These are phyloP conservation scores for Exophiala mesophila DNA, from an alignment of 2,329 filamentous ascomycete species.

Conservation along the genomic window DNA sequence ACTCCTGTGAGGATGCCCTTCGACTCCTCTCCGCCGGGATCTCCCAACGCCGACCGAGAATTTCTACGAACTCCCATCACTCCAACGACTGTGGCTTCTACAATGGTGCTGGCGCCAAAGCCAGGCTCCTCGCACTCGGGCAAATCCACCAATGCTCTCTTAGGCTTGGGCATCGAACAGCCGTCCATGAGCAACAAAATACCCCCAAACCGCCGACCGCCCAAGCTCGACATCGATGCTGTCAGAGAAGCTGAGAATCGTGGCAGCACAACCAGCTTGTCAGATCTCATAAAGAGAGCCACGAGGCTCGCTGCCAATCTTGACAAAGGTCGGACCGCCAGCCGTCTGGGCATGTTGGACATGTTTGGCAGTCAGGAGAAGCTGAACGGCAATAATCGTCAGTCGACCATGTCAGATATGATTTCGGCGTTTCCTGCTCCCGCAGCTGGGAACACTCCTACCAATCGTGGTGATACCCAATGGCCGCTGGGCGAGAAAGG, in stretches of 20 bases:
- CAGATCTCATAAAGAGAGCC: constrained; percentile 83
- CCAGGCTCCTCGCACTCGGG: constrained; percentile 14
- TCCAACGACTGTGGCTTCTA: constrained; percentile 13
- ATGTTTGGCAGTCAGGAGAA: constrained; percentile 35
- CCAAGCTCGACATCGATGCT: constrained; percentile 74
- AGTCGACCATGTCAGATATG: constrained; percentile 58
- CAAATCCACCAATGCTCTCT: constrained; percentile 20
- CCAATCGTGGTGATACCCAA: constrained; percentile 29
- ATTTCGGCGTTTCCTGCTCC: constrained; percentile 62
- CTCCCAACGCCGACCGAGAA: constrained; percentile 19
- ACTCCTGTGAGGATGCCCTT: constrained; percentile 22
- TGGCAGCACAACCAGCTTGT: constrained; percentile 85
- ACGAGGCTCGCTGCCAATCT: constrained; percentile 83
- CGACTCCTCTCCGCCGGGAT: constrained; percentile 18
- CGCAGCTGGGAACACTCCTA: constrained; percentile 45
- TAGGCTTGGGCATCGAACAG: constrained; percentile 21
- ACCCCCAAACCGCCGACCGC: constrained; percentile 50
- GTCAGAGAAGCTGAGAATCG: constrained; percentile 75
- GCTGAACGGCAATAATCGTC: constrained; percentile 28
- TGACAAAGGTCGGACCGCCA: constrained; percentile 70
- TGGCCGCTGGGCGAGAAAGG: constrained; percentile 39
- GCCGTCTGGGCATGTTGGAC: constrained; percentile 51
- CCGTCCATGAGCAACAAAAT: constrained; percentile 36
- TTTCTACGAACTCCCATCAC: constrained; percentile 19
- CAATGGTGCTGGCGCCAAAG: constrained; percentile 9